These are phyloP conservation scores for Rhizophora apiculata DNA, from an alignment of 345 rosid species.

Conservation along the genomic window DNA sequence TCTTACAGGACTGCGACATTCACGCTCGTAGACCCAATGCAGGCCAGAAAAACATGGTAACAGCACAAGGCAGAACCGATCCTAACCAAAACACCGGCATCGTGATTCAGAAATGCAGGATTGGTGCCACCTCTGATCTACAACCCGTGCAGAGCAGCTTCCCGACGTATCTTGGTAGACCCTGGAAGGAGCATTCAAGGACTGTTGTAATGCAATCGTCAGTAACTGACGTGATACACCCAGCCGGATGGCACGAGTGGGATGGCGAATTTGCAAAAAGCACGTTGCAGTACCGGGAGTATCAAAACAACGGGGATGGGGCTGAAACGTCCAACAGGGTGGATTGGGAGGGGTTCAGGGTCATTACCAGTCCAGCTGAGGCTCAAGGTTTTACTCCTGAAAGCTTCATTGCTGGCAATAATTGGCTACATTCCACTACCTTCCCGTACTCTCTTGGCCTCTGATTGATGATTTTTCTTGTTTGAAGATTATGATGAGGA, in stretches of 20 bases:
- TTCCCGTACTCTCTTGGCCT: slow-evolving; percentile 75
- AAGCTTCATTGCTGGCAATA: slow-evolving; percentile 56
- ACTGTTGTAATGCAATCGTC: slow-evolving; percentile 78
- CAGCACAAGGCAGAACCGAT: slow-evolving; percentile 86
- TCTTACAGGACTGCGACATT: slow-evolving; percentile 75
- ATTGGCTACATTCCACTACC: slow-evolving; percentile 70
- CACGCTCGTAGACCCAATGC: slow-evolving; percentile 78
- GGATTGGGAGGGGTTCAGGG: slow-evolving; percentile 63
- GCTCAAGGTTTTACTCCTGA: slow-evolving; percentile 54
- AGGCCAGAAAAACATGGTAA: slow-evolving; percentile 94
- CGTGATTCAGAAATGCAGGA: slow-evolving; percentile 77
- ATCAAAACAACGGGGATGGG: slow-evolving; percentile 66
- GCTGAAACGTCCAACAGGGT: slow-evolving; percentile 70
- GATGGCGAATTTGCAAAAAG: slow-evolving; percentile 54
- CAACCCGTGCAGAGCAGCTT: slow-evolving; percentile 42
- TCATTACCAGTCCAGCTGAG: slow-evolving; percentile 50
- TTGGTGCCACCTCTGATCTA: slow-evolving; percentile 75
- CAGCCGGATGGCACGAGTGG: slow-evolving; percentile 88
- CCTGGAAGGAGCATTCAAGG: slow-evolving; percentile 89
- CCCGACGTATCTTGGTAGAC: slow-evolving; percentile 81
- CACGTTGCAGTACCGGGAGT: slow-evolving; percentile 72
- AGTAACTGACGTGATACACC: slow-evolving; percentile 57
- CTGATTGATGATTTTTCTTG: background rate
- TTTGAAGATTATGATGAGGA: background rate
- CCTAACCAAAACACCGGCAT: slow-evolving; percentile 94